These are phyloP conservation scores for Claviceps sorghi DNA, from an alignment of 2,329 filamentous ascomycete species.

Conservation along the genomic window DNA sequence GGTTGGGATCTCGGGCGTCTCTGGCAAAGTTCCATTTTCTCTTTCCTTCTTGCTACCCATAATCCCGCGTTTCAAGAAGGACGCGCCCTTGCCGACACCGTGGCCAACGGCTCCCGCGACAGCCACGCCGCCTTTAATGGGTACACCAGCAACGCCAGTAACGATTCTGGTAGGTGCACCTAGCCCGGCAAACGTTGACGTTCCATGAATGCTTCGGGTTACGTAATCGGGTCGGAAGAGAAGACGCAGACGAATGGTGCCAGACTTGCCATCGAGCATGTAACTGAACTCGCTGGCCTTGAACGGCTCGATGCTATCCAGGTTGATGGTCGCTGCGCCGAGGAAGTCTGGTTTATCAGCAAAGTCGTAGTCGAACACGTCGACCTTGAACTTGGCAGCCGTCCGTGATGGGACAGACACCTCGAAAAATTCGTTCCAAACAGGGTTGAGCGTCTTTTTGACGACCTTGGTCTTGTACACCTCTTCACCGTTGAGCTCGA, in stretches of 20 bases:
- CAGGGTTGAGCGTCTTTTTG: conserved; percentile 91
- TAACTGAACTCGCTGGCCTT: conserved; percentile 60
- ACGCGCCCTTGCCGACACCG: conserved; percentile 76
- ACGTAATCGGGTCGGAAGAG: conserved; percentile 91
- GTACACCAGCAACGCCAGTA: conserved; percentile 63
- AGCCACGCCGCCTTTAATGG: conserved; percentile 81
- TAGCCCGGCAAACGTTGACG: conserved; percentile 85
- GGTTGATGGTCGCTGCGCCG: conserved; percentile 61
- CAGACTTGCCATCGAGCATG: conserved; percentile 76
- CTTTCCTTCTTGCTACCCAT: conserved; percentile 56
- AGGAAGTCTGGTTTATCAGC: conserved; percentile 86
- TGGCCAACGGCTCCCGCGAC: conserved; percentile 59
- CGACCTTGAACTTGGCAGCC: conserved; percentile 65
- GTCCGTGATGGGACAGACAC: conserved; percentile 69
- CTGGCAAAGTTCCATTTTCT: conserved; percentile 33
- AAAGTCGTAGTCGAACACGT: conserved; percentile 93
- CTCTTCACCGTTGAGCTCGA: conserved; percentile 75
- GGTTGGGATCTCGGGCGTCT: conserved; percentile 27
- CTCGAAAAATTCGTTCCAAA: conserved; percentile 96
- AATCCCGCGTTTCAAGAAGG: conserved; percentile 77
- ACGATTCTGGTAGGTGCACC: conserved; percentile 78
- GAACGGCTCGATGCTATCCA: conserved; percentile 76
- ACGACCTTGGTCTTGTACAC: conserved; percentile 90
- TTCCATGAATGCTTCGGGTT: conserved; percentile 71
- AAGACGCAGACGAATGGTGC: conserved; percentile 65